Conservation (phyloP, 2,329 filamentous ascomycete species). For the Curvularia hawaiiensis region DNA sequence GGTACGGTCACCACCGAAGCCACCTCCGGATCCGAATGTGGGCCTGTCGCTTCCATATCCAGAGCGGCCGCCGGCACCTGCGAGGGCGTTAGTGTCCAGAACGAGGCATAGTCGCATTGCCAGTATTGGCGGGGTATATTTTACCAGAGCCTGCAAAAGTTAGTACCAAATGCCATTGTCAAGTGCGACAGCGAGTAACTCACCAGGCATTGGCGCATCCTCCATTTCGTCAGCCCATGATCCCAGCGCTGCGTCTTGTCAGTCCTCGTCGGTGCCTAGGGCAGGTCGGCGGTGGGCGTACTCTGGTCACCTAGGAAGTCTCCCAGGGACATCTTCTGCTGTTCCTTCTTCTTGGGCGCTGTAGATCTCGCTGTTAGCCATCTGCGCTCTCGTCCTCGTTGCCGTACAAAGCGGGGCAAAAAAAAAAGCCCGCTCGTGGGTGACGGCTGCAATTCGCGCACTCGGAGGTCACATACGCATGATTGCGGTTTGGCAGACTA, state of each 20-base stretch:
- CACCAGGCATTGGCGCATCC: conserved; percentile 76
- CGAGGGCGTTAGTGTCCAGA: conserved; percentile 25
- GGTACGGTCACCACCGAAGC: conserved; percentile 45
- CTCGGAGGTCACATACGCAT: conserved; percentile 55
- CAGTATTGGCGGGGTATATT: conserved; percentile 12
- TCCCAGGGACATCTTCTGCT: conserved; percentile 96
- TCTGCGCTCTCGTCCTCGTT: conserved; percentile 16
- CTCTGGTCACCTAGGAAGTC: conserved; percentile 92
- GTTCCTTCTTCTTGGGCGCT: conserved; percentile 94
- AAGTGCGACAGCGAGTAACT: conserved; percentile 45
- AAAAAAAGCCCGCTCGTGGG: conserved; percentile 29
- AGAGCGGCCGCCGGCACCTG: conserved; percentile 48
- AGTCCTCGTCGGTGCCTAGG: conserved; percentile 31
- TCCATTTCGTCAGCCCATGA: conserved; percentile 99
- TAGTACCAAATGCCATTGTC: conserved; percentile 20
- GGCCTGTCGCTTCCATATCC: conserved; percentile 57
- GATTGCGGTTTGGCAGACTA: conserved; percentile 59
- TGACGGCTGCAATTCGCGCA: conserved; percentile 33
- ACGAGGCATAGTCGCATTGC: conserved; percentile 1
- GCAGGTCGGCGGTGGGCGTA: conserved; percentile 57
- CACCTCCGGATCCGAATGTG: conserved; percentile 50
- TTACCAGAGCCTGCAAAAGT: conserved; percentile 41
- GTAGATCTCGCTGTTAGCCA: conserved; percentile 52
- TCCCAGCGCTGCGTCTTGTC: conserved; percentile 65
- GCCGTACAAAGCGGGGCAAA: conserved; percentile 33